Conservation (phyloP, 352 stramenopile species). For the Phytophthora megakarya region DNA sequence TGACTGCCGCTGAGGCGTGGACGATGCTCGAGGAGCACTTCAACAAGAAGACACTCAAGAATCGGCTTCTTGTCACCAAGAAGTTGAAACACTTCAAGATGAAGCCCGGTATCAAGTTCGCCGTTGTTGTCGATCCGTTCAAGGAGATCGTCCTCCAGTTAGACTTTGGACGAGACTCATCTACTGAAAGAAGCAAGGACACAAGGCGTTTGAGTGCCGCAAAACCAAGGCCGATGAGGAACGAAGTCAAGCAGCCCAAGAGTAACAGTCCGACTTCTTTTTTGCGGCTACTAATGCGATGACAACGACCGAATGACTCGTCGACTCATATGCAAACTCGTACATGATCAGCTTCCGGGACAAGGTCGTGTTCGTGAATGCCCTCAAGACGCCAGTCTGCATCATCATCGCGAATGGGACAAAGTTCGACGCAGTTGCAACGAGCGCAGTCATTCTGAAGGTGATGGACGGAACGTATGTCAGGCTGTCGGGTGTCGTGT, state of each 20-base stretch:
- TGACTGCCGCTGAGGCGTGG: too few relatives aligned
- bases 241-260: neutral
- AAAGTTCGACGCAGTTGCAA: neutral
- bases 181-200: slow-evolving; percentile 12
- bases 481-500: neutral
- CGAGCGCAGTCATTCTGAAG: neutral
- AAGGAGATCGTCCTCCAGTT: too few relatives aligned
- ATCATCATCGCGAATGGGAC: too few relatives aligned
- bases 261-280: too few relatives aligned
- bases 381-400: neutral
- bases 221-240: slow-evolving; percentile 3
- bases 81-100: too few relatives aligned
- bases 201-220: slow-evolving; percentile 11
- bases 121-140: too few relatives aligned
- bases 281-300: neutral
- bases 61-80: too few relatives aligned
- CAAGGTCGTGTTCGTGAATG: neutral
- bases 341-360: too few relatives aligned
- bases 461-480: neutral
- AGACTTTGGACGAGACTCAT: neutral
- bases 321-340: neutral
- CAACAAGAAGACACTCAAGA: too few relatives aligned
- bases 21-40: too few relatives aligned
- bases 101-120: too few relatives aligned
- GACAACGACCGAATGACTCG: neutral